Evolutionary conservation across 2,329 filamentous ascomycete genomes (phyloP).

Genomic region (Onygenales sp.): DNA sequence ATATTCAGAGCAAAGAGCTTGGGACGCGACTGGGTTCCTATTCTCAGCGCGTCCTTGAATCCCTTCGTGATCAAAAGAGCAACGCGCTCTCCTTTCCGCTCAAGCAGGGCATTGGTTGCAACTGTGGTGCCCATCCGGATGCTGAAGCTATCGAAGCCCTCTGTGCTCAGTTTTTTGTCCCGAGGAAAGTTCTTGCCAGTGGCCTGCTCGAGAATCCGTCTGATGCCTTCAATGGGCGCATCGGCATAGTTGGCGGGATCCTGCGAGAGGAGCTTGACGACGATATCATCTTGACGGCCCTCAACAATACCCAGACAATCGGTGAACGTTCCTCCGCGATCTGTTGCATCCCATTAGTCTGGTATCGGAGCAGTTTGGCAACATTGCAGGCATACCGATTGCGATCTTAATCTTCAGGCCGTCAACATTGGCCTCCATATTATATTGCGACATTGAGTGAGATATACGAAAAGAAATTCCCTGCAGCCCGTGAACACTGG

Average conservation of each 20-base stretch:
- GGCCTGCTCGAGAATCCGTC: slow-evolving; percentile 8
- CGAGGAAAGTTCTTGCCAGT: slow-evolving; percentile 9
- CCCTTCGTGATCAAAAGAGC: slow-evolving; percentile 74
- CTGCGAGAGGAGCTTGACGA: slow-evolving; percentile 77
- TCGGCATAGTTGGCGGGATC: slow-evolving; percentile 82
- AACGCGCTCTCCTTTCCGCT: slow-evolving; percentile 21
- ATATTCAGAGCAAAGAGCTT: slow-evolving; percentile 85
- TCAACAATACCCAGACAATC: slow-evolving; percentile 30
- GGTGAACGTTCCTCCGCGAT: slow-evolving; percentile 33
- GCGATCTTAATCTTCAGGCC: neutral
- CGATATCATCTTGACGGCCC: slow-evolving; percentile 45
- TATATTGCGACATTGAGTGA: neutral
- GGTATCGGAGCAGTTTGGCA: neutral
- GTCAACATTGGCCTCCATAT: neutral
- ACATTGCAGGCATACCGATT: neutral
- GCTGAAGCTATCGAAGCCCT: slow-evolving; percentile 33
- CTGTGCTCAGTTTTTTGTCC: slow-evolving; percentile 9
- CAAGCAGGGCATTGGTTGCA: slow-evolving; percentile 66
- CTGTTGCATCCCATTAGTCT: slow-evolving; percentile 7
- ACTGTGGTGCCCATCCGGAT: slow-evolving; percentile 91
- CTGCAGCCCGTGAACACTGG: too few species aligned
- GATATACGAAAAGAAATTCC: too few species aligned
- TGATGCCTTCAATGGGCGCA: slow-evolving; percentile 36
- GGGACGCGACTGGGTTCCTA: slow-evolving; percentile 79
- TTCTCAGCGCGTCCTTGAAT: slow-evolving; percentile 71